phyloP scores from a whole-genome alignment of 495 filamentous ascomycete species.

The Podospora sp. region DNA sequence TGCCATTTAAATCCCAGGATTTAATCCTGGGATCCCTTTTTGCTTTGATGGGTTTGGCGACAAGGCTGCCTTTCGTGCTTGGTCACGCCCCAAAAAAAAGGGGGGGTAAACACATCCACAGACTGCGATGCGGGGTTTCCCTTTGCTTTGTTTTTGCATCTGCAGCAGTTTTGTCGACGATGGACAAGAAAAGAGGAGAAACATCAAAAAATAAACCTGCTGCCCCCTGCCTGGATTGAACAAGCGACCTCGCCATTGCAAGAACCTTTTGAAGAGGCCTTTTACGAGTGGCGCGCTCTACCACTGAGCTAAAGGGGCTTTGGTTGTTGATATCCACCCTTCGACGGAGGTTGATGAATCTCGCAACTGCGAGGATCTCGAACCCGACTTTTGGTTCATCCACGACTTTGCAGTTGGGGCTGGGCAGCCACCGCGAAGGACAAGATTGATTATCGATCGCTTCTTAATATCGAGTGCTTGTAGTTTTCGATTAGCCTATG shows the following conservation, averaged over 20 bases:
- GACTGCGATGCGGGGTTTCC: no score
- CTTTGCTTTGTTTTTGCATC: no score
- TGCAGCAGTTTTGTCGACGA: no score
- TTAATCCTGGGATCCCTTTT: no score
- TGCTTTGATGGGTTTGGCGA: no score
- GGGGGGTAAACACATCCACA: not conserved
- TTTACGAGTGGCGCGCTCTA: conserved; percentile 16
- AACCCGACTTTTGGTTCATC: no score
- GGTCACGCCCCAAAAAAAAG: not conserved
- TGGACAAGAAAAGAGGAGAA: not conserved
- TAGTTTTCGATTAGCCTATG: not conserved
- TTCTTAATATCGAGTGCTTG: not conserved
- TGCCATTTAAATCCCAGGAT: no score
- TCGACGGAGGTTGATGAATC: not conserved
- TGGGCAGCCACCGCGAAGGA: no score
- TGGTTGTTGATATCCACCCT: not conserved
- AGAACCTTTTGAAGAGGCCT: not conserved
- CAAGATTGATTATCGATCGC: no score
- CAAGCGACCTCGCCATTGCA: conserved; percentile 9
- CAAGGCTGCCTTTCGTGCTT: not conserved
- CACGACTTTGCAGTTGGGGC: no score
- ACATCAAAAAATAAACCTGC: not conserved
- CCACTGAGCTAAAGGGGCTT: conserved; percentile 15
- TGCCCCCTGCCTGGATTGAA: conserved; percentile 13
- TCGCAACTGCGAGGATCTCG: not conserved